Evolutionary conservation across 2,329 filamentous ascomycete genomes (phyloP), one percentile per base, ranked within the genome.

Genomic region (Sphaerostilbella broomeana): DNA sequence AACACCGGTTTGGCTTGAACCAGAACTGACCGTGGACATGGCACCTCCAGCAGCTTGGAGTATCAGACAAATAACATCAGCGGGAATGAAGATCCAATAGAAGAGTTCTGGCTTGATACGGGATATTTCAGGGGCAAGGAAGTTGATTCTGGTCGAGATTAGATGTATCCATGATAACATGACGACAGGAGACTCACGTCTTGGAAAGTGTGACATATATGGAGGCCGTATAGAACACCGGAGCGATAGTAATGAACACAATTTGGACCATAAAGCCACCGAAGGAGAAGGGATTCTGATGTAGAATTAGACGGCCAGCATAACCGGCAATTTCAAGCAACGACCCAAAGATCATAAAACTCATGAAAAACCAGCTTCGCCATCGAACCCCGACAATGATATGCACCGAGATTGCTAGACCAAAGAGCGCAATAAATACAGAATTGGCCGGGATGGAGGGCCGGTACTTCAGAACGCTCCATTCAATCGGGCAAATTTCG

Each of bases 191-290:
- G 12, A 47, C 56, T 48, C 31, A 64, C 61, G 54, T 57, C 47
- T 60, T 62, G 25, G 59, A 57, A 4, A 81, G 63, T 10, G 75
- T 80, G 19, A 84, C 69, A 51, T 84, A 84, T 20, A 58, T 57
- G 6, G 53, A 54, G 0, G 57, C 54, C 4, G 49, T 53, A 65
- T 77, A 60, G 28, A 52, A 61, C 0, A 61, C 53, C 0, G 58
- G 58, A 0, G 42, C 53, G 9, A 40, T 44, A 1, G 72, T 78
- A 25, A 82, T 64, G 51, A 72, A 77, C 69, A 70, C 63, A 43
- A 81, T 80, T 52, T 84, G 75, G n/a, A 81, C 69, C 49, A 82
- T 64, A 51, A 84, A 84, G 0, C 68, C 74, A 7, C 51, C 52
- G 50, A 79, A 70, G 29, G 54, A 60, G 50, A 77, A 83, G 0